These are phyloP conservation scores for Backusella circina DNA, from an alignment of 192 early-diverging fungal species.

Conservation along the genomic window DNA sequence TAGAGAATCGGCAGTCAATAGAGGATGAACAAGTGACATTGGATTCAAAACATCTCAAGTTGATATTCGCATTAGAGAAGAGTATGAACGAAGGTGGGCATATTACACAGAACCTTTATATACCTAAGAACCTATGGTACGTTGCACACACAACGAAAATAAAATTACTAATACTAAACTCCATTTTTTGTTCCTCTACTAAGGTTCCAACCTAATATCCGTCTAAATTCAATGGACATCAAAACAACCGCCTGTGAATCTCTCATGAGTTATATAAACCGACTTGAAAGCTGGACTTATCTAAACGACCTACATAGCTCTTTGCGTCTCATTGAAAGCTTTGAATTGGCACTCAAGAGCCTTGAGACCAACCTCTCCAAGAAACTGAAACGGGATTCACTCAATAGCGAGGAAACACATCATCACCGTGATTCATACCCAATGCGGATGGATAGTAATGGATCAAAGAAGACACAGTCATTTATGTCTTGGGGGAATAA, in stretches of 20 bases:
- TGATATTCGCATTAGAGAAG: conserved; percentile 19
- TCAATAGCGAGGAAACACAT: neutral
- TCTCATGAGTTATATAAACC: neutral
- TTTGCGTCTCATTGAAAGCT: conserved; percentile 8
- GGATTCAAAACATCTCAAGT: neutral
- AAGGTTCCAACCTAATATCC: conserved; percentile 26
- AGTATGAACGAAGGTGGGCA: conserved; percentile 26
- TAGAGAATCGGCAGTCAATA: neutral
- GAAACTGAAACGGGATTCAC: conserved; percentile 19
- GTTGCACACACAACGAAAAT: no score
- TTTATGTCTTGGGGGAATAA: conserved; percentile 40
- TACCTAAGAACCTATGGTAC: conserved; percentile 35
- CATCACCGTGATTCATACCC: neutral
- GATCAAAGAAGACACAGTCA: neutral
- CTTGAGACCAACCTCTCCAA: conserved; percentile 18
- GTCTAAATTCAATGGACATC: conserved; percentile 21
- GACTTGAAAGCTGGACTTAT: conserved; percentile 25
- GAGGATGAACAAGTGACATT: neutral
- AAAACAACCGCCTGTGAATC: conserved; percentile 26
- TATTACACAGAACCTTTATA: conserved; percentile 20
- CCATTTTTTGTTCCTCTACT: no score
- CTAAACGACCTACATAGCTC: conserved; percentile 9
- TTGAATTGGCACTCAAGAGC: conserved; percentile 8
- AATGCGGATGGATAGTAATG: neutral
- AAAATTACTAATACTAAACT: no score